Conservation (phyloP, 805 yeast genomes). For the Nakazawaea holstii region DNA sequence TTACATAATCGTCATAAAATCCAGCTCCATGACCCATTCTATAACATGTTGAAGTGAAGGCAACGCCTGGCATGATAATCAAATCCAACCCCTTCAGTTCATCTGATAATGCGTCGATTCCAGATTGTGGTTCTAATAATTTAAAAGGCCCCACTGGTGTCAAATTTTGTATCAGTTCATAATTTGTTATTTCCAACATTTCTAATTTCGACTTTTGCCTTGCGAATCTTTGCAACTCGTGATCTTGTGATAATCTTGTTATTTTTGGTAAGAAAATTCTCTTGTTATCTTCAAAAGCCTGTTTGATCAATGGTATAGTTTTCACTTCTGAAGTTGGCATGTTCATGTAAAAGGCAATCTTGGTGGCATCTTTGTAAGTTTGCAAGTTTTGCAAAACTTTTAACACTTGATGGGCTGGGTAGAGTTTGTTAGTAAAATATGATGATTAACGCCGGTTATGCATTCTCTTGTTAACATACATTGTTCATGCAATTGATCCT, state of each 20-base stretch:
- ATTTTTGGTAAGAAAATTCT: conserved; percentile 52
- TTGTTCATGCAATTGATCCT: conserved; percentile 6
- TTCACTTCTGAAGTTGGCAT: conserved; percentile 70
- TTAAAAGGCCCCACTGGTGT: conserved; percentile 64
- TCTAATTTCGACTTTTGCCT: conserved; percentile 40
- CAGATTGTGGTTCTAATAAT: conserved; percentile 57
- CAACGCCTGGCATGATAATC: conserved; percentile 81
- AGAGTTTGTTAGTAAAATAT: neutral
- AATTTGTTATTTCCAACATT: conserved; percentile 46
- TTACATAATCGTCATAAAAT: conserved; percentile 75
- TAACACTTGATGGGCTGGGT: conserved; percentile 14
- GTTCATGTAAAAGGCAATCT: conserved; percentile 67
- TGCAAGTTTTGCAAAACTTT: conserved; percentile 20
- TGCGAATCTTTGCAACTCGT: conserved; percentile 18
- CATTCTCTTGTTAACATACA: conserved; percentile 2
- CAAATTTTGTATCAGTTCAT: conserved; percentile 38
- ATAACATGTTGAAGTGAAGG: conserved; percentile 43
- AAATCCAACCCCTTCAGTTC: conserved; percentile 52
- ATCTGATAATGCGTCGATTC: conserved; percentile 14
- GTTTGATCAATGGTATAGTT: conserved; percentile 48
- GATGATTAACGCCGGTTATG: neutral
- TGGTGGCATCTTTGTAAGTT: conserved; percentile 37
- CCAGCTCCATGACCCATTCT: conserved; percentile 94
- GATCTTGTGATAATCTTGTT: conserved; percentile 24
- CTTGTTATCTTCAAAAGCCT: conserved; percentile 46